Percentiles rank a stretch among this genome's conserved stretches.
phyloP scores from a whole-genome alignment of 2,329 filamentous ascomycete species.

The Nannizziopsis barbatae region DNA sequence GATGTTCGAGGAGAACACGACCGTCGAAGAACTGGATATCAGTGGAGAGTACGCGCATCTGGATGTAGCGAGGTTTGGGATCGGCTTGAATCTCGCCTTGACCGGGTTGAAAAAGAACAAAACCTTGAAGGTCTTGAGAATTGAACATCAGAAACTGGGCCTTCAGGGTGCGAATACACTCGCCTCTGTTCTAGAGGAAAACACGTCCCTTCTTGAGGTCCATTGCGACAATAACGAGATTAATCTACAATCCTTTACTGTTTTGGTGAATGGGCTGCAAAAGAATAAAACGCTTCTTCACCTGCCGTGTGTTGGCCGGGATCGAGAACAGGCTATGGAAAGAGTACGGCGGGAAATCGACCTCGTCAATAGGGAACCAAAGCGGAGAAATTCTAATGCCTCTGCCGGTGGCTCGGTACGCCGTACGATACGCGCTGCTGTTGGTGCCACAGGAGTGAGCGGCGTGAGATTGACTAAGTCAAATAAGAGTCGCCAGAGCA shows the following conservation, averaged over 20 bases:
- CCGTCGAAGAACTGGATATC: constrained; percentile 55
- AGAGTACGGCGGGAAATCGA: constrained; percentile 47
- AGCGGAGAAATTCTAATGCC: constrained; percentile 15
- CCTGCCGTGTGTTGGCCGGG: constrained; percentile 52
- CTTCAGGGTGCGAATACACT: constrained; percentile 58
- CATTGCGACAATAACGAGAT: constrained; percentile 64
- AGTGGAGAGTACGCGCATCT: constrained; percentile 60
- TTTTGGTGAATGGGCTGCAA: constrained; percentile 56
- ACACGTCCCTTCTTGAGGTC: constrained; percentile 51
- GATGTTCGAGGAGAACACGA: constrained; percentile 57
- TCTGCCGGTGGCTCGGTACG: constrained; percentile 33
- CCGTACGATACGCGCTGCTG: constrained; percentile 34
- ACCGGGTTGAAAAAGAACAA: constrained; percentile 54
- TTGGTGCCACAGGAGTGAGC: constrained; percentile 22
- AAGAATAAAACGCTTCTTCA: constrained; percentile 52
- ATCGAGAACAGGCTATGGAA: constrained; percentile 51
- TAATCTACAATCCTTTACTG: constrained; percentile 57
- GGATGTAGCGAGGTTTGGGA: constrained; percentile 58
- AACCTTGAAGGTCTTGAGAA: constrained; percentile 49
- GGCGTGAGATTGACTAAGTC: constrained; percentile 27
- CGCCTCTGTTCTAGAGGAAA: constrained; percentile 56
- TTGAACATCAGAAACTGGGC: constrained; percentile 58
- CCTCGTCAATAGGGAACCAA: constrained; percentile 36
- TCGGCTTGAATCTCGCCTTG: constrained; percentile 56
- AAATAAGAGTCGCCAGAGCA: constrained; percentile 11